Conservation (phyloP, 129 eudicot species). For the Heracleum sosnowskyi region DNA sequence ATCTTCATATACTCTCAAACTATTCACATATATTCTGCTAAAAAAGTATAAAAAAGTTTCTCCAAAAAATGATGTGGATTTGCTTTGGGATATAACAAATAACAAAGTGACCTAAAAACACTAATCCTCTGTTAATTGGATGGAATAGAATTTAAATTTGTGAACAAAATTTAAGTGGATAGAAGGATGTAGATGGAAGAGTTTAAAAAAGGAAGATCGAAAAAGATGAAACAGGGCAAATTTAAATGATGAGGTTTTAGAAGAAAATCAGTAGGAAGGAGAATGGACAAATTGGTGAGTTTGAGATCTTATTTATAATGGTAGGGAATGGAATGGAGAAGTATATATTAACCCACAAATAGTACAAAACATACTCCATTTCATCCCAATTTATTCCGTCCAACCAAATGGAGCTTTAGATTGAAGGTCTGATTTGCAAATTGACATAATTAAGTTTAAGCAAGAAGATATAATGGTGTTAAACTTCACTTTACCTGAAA, state of each 20-base stretch:
- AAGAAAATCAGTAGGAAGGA: not conserved
- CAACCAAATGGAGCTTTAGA: not conserved
- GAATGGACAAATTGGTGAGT: not conserved
- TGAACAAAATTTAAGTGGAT: not conserved
- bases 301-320: not conserved
- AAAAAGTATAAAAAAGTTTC: not conserved
- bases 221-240: not conserved
- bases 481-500: constrained; percentile 55
- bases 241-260: not conserved
- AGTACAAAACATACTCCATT: not conserved
- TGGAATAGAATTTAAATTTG: not conserved
- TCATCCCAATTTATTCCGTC: not conserved
- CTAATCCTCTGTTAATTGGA: not conserved
- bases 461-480: not conserved
- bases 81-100: not conserved
- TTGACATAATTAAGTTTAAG: not conserved
- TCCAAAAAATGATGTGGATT: not conserved
- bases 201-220: not conserved
- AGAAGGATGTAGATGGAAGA: not conserved
- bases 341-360: not conserved
- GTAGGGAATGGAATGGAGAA: not conserved
- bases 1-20: not conserved
- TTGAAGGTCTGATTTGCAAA: not conserved
- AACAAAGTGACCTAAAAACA: not conserved
- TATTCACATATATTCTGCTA: not conserved